Conservation (phyloP, 2,329 filamentous ascomycete species). For the Leptographium galeiforme region DNA sequence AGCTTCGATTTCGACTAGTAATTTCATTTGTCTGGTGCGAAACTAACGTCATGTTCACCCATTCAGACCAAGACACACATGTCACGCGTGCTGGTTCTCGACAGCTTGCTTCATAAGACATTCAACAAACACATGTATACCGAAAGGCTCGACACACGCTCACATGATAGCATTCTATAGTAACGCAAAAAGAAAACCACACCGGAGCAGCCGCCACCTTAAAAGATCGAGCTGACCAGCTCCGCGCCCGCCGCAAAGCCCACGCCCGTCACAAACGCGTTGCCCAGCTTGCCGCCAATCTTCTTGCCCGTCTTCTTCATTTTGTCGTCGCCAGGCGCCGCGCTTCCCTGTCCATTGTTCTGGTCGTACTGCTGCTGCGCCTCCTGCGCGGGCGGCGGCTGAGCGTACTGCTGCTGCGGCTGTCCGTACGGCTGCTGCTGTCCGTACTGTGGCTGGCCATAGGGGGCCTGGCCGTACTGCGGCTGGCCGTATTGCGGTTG, state of each 20-base stretch:
- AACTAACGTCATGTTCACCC: too few species aligned
- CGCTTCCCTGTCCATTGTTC: constrained; percentile 23
- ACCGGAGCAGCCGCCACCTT: constrained; percentile 21
- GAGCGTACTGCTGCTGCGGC: constrained; percentile 41
- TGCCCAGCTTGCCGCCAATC: constrained; percentile 87
- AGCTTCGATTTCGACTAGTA: too few species aligned
- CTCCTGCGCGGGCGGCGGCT: constrained; percentile 24
- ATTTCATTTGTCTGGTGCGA: too few species aligned
- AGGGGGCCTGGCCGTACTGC: neutral
- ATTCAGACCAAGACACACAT: too few species aligned
- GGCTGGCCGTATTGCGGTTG: constrained; percentile 2
- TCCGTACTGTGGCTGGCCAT: constrained; percentile 9
- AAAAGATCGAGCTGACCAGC: constrained; percentile 85
- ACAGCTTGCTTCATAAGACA: too few species aligned
- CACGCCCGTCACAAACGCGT: constrained; percentile 76
- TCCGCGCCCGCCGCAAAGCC: constrained; percentile 84
- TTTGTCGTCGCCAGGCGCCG: constrained; percentile 37
- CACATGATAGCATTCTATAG: too few species aligned
- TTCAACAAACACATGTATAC: too few species aligned
- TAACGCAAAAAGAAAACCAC: neutral
- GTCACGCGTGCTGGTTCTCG: too few species aligned
- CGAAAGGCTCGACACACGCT: too few species aligned
- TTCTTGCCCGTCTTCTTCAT: constrained; percentile 73
- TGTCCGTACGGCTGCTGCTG: constrained; percentile 17
- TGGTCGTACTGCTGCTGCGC: constrained; percentile 20